A percentile compares a stretch with the other conserved stretches of the same genome.
Evolutionary conservation across 2,329 filamentous ascomycete genomes (phyloP).

Genomic region (Trichoderma simmonsii): DNA sequence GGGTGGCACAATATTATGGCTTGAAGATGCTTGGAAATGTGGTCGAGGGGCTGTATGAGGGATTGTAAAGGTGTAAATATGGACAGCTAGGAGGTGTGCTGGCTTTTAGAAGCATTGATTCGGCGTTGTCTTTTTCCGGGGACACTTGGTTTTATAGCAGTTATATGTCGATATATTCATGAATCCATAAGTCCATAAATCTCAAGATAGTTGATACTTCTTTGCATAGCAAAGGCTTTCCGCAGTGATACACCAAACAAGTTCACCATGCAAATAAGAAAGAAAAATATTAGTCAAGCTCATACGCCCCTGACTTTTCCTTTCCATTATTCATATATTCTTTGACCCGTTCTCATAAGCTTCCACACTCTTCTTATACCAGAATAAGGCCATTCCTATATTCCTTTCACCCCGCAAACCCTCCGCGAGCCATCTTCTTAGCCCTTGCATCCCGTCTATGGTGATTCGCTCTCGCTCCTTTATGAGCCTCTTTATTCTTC

Average conservation of each 20-base stretch:
- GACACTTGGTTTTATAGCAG: not conserved
- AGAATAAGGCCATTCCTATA: not conserved
- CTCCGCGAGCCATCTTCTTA: slow-evolving; percentile 60
- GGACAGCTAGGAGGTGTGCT: not conserved
- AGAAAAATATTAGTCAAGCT: not conserved
- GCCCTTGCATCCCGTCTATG: slow-evolving; percentile 71
- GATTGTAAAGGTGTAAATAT: slow-evolving; percentile 34
- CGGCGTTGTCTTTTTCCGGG: not conserved
- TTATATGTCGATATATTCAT: not conserved
- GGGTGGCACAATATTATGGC: slow-evolving; percentile 75
- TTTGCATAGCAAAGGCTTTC: not conserved
- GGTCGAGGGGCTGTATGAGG: slow-evolving; percentile 59
- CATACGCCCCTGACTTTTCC: not conserved
- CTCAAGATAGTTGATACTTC: not conserved
- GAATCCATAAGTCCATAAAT: not conserved
- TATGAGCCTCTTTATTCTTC: slow-evolving; percentile 76
- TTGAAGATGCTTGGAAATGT: slow-evolving; percentile 78
- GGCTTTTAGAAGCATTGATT: not conserved
- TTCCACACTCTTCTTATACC: not conserved
- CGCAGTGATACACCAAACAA: not conserved
- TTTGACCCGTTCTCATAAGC: not conserved
- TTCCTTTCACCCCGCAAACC: slow-evolving; percentile 33
- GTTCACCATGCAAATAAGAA: not conserved
- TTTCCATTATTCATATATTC: not conserved
- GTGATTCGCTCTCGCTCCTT: slow-evolving; percentile 79